These are phyloP conservation scores for Gymnopilus dilepis DNA, from an alignment of 768 basidiomycete species.

Conservation along the genomic window DNA sequence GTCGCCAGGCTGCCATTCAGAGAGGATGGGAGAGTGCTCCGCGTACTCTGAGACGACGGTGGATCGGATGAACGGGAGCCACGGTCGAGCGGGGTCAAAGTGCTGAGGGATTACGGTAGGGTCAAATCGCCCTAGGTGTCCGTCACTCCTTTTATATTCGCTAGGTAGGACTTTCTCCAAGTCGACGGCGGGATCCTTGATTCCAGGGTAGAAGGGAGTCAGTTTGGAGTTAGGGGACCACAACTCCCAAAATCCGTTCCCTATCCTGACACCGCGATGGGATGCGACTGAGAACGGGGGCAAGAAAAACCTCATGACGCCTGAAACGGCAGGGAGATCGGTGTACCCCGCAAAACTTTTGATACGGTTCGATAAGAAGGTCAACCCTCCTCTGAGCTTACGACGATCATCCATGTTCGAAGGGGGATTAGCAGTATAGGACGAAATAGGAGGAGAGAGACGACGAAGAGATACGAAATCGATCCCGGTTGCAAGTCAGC, in stretches of 20 bases:
- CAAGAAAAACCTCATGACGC: slow-evolving; percentile 1
- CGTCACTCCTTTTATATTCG: slow-evolving; percentile 12
- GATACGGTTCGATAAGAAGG: too few relatives aligned
- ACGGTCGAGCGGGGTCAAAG: neutral
- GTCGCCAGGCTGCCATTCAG: neutral
- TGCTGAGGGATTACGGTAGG: slow-evolving; percentile 17
- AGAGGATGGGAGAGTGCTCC: neutral
- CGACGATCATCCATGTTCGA: too few relatives aligned
- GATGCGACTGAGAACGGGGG: neutral
- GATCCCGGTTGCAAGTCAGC: too few relatives aligned
- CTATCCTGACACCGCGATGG: neutral
- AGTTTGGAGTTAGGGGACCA: slow-evolving; percentile 10
- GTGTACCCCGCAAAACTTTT: too few relatives aligned
- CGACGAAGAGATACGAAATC: too few relatives aligned
- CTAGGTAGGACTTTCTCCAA: neutral
- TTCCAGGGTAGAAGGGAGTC: slow-evolving; percentile 16
- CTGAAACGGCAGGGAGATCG: neutral
- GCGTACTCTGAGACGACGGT: accelerated
- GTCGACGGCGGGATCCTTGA: neutral
- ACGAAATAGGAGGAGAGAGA: too few relatives aligned
- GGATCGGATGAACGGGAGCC: slow-evolving; percentile 5
- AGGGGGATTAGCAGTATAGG: too few relatives aligned
- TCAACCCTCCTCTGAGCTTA: too few relatives aligned
- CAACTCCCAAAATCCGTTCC: neutral
- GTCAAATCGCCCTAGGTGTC: slow-evolving; percentile 21